Conservation (phyloP, 176 grass and related monocot genomes). For the Echinochloa phyllopogon region DNA sequence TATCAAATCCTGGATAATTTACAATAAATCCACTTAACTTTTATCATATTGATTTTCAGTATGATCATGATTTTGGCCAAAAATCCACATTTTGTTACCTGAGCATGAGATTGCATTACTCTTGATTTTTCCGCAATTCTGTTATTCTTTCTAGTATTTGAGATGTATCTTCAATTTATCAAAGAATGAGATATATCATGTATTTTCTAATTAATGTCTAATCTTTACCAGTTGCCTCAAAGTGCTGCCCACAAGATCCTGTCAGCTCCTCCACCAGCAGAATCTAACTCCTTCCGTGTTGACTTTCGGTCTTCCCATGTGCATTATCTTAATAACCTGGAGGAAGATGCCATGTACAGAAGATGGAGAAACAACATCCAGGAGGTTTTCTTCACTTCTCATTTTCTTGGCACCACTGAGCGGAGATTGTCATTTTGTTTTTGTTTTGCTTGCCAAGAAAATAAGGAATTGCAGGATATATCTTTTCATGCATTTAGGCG, state of each 20-base stretch:
- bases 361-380: constrained; percentile 93
- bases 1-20: not conserved
- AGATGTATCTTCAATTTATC: constrained; percentile 29
- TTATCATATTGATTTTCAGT: constrained; percentile 1
- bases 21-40: not conserved
- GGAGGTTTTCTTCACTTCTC: constrained; percentile 67
- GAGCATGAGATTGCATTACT: constrained; percentile 12
- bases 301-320: constrained; percentile 89
- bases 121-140: constrained; percentile 1
- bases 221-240: constrained; percentile 77
- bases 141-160: constrained; percentile 7
- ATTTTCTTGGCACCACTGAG: constrained; percentile 34
- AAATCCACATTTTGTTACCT: constrained; percentile 34
- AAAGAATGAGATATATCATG: not conserved
- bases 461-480: constrained; percentile 8
- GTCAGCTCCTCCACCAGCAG: constrained; percentile 77
- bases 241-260: constrained; percentile 75
- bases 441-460: constrained; percentile 41
- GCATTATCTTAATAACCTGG: constrained; percentile 97
- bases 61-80: constrained; percentile 1
- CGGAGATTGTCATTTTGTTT: constrained; percentile 23
- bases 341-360: constrained; percentile 93
- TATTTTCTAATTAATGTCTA: constrained; percentile 40
- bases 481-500: constrained; percentile 30
- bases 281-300: constrained; percentile 84